phyloP scores from a whole-genome alignment of 2,329 filamentous ascomycete species.

The Fusarium hostae region DNA sequence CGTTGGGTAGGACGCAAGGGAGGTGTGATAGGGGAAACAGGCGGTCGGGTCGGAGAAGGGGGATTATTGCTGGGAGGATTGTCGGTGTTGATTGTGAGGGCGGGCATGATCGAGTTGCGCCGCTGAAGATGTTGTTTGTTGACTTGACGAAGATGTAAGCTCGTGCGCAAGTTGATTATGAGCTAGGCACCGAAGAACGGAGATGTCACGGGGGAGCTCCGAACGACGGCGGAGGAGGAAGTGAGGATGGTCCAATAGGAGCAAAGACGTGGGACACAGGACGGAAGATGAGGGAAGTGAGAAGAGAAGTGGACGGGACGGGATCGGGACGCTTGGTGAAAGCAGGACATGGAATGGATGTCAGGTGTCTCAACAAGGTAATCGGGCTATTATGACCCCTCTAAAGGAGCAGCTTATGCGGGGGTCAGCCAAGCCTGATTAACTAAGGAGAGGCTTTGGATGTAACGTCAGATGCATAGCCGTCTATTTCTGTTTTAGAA shows the following conservation, averaged over 20 bases:
- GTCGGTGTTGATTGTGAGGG: conserved; percentile 48
- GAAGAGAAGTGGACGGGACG: background rate
- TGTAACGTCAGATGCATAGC: conserved; percentile 8
- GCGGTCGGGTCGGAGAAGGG: conserved; percentile 60
- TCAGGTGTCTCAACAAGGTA: conserved; percentile 13
- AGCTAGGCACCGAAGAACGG: conserved; percentile 30
- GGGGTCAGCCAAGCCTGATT: conserved; percentile 3
- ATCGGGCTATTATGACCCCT: background rate
- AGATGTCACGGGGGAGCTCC: conserved; percentile 13
- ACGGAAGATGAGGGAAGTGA: background rate
- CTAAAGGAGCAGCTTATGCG: conserved; percentile 13
- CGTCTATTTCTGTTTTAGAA: background rate
- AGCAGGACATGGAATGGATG: background rate
- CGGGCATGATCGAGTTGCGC: conserved; percentile 44
- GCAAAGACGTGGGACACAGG: background rate
- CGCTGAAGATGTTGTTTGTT: conserved; percentile 9
- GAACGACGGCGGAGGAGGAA: background rate
- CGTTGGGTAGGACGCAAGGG: conserved; percentile 55
- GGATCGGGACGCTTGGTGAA: background rate
- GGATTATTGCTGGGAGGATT: conserved; percentile 47
- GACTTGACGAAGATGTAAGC: conserved; percentile 4
- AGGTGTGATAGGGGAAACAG: conserved; percentile 67
- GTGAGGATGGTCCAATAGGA: conserved; percentile 12
- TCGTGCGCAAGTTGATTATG: conserved; percentile 2
- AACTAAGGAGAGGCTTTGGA: background rate